A percentile compares a stretch with the other conserved stretches of the same genome.
These are phyloP conservation scores for Knoxdaviesia capensis DNA, from an alignment of 2,329 filamentous ascomycete genomes.

Conservation along the genomic window DNA sequence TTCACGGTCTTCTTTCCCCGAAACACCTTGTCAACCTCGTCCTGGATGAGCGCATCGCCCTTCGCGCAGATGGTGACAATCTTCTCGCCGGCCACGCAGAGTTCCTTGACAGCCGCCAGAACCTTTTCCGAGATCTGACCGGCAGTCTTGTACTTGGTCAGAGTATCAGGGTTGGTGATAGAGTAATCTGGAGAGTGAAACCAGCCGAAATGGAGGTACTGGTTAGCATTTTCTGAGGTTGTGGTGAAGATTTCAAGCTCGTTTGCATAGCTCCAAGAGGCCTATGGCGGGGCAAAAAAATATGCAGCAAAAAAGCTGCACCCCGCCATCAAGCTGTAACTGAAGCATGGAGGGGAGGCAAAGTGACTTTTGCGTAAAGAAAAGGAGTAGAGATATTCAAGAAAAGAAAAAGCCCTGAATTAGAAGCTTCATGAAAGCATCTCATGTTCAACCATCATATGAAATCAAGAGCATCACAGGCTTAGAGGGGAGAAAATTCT, in stretches of 20 bases:
- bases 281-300: too few species aligned
- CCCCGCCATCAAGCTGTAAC: too few species aligned
- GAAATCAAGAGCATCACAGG: too few species aligned
- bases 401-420: neutral
- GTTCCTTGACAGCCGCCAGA: conserved; percentile 59
- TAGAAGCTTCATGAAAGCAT: neutral
- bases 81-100: conserved; percentile 70
- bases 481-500: too few species aligned
- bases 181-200: conserved; percentile 48
- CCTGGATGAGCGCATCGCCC: conserved; percentile 85
- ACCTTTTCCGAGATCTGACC: conserved; percentile 92
- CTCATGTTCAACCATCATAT: too few species aligned
- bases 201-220: neutral
- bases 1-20: conserved; percentile 95
- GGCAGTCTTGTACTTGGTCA: conserved; percentile 98
- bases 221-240: too few species aligned
- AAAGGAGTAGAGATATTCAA: neutral
- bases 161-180: conserved; percentile 77
- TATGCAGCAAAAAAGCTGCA: too few species aligned
- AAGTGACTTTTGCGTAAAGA: too few species aligned
- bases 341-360: too few species aligned
- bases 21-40: conserved; percentile 90
- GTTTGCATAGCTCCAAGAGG: too few species aligned
- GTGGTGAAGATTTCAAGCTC: too few species aligned
- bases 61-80: conserved; percentile 87